Conservation (phyloP, 2,329 filamentous ascomycete species). For the Zymoseptoria brevis region DNA sequence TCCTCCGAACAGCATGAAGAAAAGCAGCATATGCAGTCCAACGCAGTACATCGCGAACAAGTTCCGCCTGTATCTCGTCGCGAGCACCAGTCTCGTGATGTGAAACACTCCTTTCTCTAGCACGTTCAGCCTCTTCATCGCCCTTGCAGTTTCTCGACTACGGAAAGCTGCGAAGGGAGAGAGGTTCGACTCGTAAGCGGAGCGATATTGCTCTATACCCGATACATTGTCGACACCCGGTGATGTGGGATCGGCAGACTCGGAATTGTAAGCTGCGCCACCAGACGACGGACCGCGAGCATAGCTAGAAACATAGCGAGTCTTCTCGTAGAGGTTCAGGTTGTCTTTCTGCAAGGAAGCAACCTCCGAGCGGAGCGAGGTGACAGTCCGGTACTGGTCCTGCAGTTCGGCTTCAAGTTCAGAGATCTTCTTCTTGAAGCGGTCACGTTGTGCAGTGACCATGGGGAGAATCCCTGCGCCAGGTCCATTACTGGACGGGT, state of each 20-base stretch:
- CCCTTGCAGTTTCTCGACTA: slow-evolving; percentile 82
- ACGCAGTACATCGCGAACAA: slow-evolving; percentile 89
- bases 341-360: slow-evolving; percentile 93
- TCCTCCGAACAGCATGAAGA: slow-evolving; percentile 59
- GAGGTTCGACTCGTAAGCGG: slow-evolving; percentile 89
- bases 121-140: slow-evolving; percentile 86
- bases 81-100: slow-evolving; percentile 81
- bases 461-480: slow-evolving; percentile 75
- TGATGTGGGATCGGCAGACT: slow-evolving; percentile 60
- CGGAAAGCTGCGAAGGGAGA: slow-evolving; percentile 94
- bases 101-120: slow-evolving; percentile 87
- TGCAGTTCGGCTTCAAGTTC: slow-evolving; percentile 87
- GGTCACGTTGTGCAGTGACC: slow-evolving; percentile 95
- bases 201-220: slow-evolving; percentile 66
- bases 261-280: slow-evolving; percentile 64
- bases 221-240: slow-evolving; percentile 53
- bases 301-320: slow-evolving; percentile 90
- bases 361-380: slow-evolving; percentile 81
- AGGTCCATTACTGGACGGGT: slow-evolving; percentile 60
- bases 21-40: slow-evolving; percentile 78
- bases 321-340: slow-evolving; percentile 93
- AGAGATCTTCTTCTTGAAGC: slow-evolving; percentile 91
- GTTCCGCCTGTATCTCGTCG: slow-evolving; percentile 83
- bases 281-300: slow-evolving; percentile 61
- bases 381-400: slow-evolving; percentile 72